A percentile compares a stretch with the other conserved stretches of the same genome.
Conservation (phyloP, 495 filamentous ascomycete species). For the Penicillium fimorum region DNA sequence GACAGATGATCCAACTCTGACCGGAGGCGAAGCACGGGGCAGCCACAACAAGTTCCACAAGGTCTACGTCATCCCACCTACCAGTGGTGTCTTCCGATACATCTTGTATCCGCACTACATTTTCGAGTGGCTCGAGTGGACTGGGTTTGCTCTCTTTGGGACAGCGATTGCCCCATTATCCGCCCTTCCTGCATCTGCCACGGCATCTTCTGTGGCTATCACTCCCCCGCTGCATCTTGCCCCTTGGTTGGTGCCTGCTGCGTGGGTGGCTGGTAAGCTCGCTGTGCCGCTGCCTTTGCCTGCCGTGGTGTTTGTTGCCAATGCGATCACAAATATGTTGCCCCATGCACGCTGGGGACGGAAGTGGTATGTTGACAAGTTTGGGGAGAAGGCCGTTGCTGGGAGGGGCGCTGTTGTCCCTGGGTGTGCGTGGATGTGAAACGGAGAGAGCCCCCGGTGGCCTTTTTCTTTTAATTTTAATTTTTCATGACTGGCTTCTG, state of each 20-base stretch:
- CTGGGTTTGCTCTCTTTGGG: constrained; percentile 75
- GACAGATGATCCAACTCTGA: constrained; percentile 33
- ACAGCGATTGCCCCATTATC: constrained; percentile 29
- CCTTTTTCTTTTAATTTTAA: not conserved
- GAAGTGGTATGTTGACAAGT: constrained; percentile 84
- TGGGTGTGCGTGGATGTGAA: constrained; percentile 52
- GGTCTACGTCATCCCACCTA: constrained; percentile 86
- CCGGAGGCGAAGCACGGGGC: constrained; percentile 25
- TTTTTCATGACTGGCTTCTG: not conserved
- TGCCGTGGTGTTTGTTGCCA: constrained; percentile 75
- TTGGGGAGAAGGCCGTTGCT: constrained; percentile 75
- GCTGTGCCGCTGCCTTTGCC: constrained; percentile 51
- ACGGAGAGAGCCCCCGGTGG: not conserved
- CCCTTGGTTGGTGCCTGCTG: constrained; percentile 58
- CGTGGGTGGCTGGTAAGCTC: constrained; percentile 34
- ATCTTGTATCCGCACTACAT: constrained; percentile 92
- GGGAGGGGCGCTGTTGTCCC: constrained; percentile 81
- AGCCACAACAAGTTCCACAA: constrained; percentile 55
- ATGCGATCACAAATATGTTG: constrained; percentile 86
- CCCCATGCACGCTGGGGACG: constrained; percentile 81
- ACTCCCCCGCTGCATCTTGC: constrained; percentile 31
- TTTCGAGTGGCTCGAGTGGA: constrained; percentile 95
- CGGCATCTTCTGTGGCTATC: constrained; percentile 5
- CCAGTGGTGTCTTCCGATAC: constrained; percentile 74
- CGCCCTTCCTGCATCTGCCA: constrained; percentile 1